phyloP scores from a whole-genome alignment of 2,329 filamentous ascomycete species.

The Peltaster fructicola region DNA sequence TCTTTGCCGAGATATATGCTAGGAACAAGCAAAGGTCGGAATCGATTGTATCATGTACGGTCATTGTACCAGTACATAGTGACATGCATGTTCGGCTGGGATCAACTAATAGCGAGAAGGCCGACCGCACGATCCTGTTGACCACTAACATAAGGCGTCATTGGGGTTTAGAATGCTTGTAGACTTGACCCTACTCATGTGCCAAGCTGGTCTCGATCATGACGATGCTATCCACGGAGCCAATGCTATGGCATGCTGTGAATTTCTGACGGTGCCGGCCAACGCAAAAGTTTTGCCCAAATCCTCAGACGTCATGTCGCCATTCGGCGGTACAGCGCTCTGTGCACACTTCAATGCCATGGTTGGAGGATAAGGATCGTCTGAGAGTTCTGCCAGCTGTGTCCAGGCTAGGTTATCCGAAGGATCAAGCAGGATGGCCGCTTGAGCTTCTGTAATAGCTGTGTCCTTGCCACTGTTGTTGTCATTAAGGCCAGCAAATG shows the following conservation, averaged over 20 bases:
- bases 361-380: constrained; percentile 41
- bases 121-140: too few species aligned
- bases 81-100: too few species aligned
- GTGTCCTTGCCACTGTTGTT: constrained; percentile 23
- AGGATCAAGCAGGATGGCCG: constrained; percentile 66
- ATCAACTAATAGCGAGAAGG: too few species aligned
- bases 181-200: too few species aligned
- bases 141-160: too few species aligned
- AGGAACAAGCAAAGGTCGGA: too few species aligned
- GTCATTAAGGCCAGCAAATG: constrained; percentile 44
- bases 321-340: constrained; percentile 55
- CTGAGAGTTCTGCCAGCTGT: constrained; percentile 45
- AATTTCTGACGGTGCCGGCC: constrained; percentile 53
- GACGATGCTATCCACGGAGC: too few species aligned
- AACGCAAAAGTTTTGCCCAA: constrained; percentile 58
- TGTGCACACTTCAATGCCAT: constrained; percentile 70
- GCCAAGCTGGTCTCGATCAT: too few species aligned
- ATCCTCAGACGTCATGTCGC: constrained; percentile 48
- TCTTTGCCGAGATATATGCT: too few species aligned
- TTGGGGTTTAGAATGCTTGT: too few species aligned
- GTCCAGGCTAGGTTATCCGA: constrained; percentile 67
- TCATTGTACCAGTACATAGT: too few species aligned
- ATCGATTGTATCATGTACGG: too few species aligned
- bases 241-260: constrained; percentile 58
- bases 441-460: constrained; percentile 48